Percentiles rank a stretch among this genome's conserved stretches.
phyloP scores from a whole-genome alignment of 2,329 filamentous ascomycete species.

The Pseudocercospora musae region DNA sequence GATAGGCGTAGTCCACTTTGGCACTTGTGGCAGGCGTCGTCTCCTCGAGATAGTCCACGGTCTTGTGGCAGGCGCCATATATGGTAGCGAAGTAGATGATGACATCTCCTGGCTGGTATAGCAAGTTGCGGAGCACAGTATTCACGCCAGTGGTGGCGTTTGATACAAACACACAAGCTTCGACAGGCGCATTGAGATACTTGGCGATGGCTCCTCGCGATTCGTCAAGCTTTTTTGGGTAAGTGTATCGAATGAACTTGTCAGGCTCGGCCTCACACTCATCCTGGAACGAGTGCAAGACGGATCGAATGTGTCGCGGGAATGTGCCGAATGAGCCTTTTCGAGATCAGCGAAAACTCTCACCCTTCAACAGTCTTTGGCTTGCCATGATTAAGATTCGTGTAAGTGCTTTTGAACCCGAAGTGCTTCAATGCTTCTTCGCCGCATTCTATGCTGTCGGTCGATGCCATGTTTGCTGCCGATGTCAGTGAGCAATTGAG shows the following conservation, averaged over 20 bases:
- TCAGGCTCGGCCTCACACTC: slow-evolving; percentile 68
- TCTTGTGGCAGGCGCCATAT: slow-evolving; percentile 75
- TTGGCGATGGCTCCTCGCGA: slow-evolving; percentile 62
- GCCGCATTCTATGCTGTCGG: slow-evolving; percentile 32
- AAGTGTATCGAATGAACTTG: slow-evolving; percentile 68
- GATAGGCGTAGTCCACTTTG: slow-evolving; percentile 63
- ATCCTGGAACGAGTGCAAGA: slow-evolving; percentile 64
- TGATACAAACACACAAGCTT: slow-evolving; percentile 70
- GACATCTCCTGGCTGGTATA: slow-evolving; percentile 67
- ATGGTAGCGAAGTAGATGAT: slow-evolving; percentile 76
- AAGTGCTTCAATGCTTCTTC: slow-evolving; percentile 60
- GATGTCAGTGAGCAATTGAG: neutral
- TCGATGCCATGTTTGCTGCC: slow-evolving; percentile 5
- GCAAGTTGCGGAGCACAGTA: slow-evolving; percentile 72
- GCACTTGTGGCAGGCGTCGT: slow-evolving; percentile 50
- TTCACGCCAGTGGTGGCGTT: slow-evolving; percentile 81
- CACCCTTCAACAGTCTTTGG: neutral
- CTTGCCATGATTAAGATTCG: slow-evolving; percentile 75
- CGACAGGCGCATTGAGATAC: slow-evolving; percentile 62
- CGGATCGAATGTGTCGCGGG: slow-evolving; percentile 59
- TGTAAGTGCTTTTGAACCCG: slow-evolving; percentile 63
- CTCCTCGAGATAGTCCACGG: slow-evolving; percentile 69
- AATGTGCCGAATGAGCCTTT: slow-evolving; percentile 76
- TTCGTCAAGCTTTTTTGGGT: slow-evolving; percentile 60
- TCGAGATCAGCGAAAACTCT: neutral